Percentiles rank a stretch among this genome's conserved stretches.
Evolutionary conservation across 1,284 basidiomycete genomes (phyloP).

Genomic region (Naganishia albida): DNA sequence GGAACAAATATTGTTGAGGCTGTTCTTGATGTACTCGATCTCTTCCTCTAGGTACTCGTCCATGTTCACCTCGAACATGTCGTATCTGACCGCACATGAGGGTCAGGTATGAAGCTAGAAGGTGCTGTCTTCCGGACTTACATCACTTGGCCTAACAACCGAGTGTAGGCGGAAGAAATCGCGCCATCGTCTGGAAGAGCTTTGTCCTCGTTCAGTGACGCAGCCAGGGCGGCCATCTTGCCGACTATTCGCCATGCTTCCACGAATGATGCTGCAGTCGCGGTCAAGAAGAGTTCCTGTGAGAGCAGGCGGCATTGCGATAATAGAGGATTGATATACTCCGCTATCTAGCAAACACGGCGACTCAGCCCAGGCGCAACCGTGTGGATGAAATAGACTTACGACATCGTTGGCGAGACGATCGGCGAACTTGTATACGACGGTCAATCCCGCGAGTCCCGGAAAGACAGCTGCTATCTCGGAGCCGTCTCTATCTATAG

Average conservation of each 20-base stretch:
- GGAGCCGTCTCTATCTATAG: conserved; percentile 72
- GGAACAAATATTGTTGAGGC: conserved; percentile 73
- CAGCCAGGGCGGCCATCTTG: conserved; percentile 56
- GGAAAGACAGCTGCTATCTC: conserved; percentile 85
- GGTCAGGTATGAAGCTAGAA: not conserved
- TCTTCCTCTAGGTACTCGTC: conserved; percentile 96
- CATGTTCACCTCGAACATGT: conserved; percentile 93
- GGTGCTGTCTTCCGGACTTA: conserved; percentile 34
- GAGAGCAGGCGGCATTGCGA: conserved; percentile 74
- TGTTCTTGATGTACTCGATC: conserved; percentile 73
- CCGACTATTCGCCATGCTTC: conserved; percentile 83
- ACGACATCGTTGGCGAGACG: conserved; percentile 50
- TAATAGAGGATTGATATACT: conserved; percentile 80
- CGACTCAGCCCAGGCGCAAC: not conserved
- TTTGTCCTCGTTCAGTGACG: not conserved
- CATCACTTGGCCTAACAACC: conserved; percentile 47
- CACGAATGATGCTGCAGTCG: conserved; percentile 83
- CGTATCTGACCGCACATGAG: conserved; percentile 60
- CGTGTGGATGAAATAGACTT: conserved; percentile 12
- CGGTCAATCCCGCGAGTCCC: conserved; percentile 53
- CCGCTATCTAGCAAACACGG: conserved; percentile 64
- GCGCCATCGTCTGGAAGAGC: conserved; percentile 20
- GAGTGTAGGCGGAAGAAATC: conserved; percentile 41
- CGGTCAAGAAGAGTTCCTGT: conserved; percentile 73
- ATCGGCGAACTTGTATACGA: conserved; percentile 45